phyloP scores from a whole-genome alignment of 108 stramenopile species.

The Fragilariopsis cylindrus region DNA sequence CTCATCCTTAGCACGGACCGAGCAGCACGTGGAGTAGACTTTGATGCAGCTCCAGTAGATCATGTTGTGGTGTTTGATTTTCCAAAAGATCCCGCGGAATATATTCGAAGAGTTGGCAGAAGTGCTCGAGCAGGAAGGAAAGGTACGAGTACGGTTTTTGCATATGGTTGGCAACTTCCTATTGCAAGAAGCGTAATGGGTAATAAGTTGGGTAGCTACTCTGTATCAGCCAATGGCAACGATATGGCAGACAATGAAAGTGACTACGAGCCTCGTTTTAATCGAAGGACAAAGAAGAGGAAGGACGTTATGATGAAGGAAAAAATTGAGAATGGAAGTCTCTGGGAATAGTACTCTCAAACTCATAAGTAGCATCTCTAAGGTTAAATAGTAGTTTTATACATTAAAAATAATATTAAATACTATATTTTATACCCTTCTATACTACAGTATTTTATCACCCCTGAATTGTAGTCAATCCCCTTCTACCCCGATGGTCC shows the following conservation, averaged over 20 bases:
- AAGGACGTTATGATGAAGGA: conserved; percentile 37
- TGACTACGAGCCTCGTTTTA: conserved; percentile 22
- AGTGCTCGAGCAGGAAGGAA: conserved; percentile 91
- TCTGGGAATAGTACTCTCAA: conserved; percentile 38
- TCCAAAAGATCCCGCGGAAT: conserved; percentile 93
- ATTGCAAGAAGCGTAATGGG: conserved; percentile 81
- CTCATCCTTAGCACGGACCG: conserved; percentile 79
- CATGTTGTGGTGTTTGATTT: conserved; percentile 95
- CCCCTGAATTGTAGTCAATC: too few species aligned
- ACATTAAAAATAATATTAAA: too few species aligned
- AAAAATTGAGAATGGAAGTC: conserved; percentile 46
- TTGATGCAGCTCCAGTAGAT: conserved; percentile 83
- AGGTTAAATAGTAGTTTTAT: too few species aligned
- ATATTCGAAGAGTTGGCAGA: conserved; percentile 88
- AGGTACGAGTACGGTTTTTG: conserved; percentile 86
- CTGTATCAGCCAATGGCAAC: conserved; percentile 26
- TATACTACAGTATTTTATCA: too few species aligned
- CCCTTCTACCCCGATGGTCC: too few species aligned
- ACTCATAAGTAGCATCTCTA: too few species aligned
- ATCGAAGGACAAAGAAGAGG: conserved; percentile 21
- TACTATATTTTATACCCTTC: too few species aligned
- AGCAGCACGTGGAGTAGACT: conserved; percentile 93
- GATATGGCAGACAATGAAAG: conserved; percentile 33
- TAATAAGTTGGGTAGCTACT: conserved; percentile 37
- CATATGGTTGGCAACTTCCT: conserved; percentile 86